Percentiles rank a stretch among this genome's conserved stretches.
Evolutionary conservation across 2,329 filamentous ascomycete species (phyloP).

Genomic region (Neofusicoccum ribis): DNA sequence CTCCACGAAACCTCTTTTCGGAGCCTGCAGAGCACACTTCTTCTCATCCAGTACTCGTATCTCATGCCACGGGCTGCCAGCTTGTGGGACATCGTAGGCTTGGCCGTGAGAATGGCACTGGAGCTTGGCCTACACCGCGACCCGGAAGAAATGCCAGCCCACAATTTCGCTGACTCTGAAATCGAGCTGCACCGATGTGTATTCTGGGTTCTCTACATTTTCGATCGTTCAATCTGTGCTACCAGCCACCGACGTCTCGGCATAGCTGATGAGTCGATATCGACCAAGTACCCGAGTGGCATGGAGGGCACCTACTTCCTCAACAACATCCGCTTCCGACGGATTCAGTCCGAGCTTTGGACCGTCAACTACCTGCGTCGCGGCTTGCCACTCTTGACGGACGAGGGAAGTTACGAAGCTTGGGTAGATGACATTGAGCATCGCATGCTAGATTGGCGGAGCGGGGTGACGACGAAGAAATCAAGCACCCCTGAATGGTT

Average conservation of each 20-base stretch:
- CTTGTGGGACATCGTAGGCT: conserved; percentile 9
- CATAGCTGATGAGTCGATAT: conserved; percentile 18
- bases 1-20: conserved; percentile 11
- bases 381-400: background rate
- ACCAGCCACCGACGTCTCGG: conserved; percentile 18
- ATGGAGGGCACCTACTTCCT: conserved; percentile 17
- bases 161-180: background rate
- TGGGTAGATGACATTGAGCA: conserved; percentile 14
- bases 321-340: conserved; percentile 12
- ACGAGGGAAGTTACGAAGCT: conserved; percentile 11
- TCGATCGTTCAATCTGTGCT: conserved; percentile 16
- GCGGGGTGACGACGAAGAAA: background rate
- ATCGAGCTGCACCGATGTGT: conserved; percentile 6
- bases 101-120: conserved; percentile 17
- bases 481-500: conserved; percentile 4
- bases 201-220: conserved; percentile 18
- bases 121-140: conserved; percentile 18
- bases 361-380: conserved; percentile 18
- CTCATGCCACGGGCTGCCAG: conserved; percentile 16
- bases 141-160: conserved; percentile 7
- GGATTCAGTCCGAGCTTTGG: conserved; percentile 20
- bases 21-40: conserved; percentile 3
- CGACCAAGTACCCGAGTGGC: conserved; percentile 13
- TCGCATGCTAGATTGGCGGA: conserved; percentile 5
- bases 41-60: conserved; percentile 17